A percentile compares a stretch with the other conserved stretches of the same genome.
Conservation (phyloP, 352 stramenopile species). For the Pythium dissimile region DNA sequence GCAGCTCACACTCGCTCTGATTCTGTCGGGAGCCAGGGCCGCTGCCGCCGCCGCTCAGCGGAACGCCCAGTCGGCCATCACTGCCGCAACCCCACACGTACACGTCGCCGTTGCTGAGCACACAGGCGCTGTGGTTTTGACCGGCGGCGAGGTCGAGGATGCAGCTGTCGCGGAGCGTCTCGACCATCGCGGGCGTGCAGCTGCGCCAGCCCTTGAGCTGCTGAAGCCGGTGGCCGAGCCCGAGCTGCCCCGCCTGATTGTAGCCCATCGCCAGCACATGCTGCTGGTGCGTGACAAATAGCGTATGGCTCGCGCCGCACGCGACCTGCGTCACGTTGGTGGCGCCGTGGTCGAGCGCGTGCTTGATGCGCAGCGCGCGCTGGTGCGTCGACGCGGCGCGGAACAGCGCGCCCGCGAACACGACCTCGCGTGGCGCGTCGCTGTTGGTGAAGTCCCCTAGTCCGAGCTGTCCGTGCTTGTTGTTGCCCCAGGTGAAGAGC, state of each 20-base stretch:
- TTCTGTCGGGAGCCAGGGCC: not conserved
- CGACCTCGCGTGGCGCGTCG: constrained; percentile 44
- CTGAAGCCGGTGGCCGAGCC: constrained; percentile 59
- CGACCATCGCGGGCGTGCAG: constrained; percentile 48
- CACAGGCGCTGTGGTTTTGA: constrained; percentile 70
- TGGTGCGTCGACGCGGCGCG: constrained; percentile 33
- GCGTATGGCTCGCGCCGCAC: constrained; percentile 65
- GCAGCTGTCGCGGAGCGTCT: constrained; percentile 45
- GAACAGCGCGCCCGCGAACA: constrained; percentile 40
- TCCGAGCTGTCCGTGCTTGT: constrained; percentile 71
- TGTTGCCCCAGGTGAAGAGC: constrained; percentile 74
- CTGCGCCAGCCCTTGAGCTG: constrained; percentile 65
- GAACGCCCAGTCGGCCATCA: constrained; percentile 56
- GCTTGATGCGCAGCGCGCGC: constrained; percentile 51
- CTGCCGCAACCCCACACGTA: constrained; percentile 75
- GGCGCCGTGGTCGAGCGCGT: constrained; percentile 37
- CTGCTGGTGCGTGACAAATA: constrained; percentile 76
- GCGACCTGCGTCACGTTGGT: constrained; percentile 66
- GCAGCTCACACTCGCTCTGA: constrained; percentile 32
- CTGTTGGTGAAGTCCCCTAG: constrained; percentile 49
- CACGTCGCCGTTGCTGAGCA: constrained; percentile 67
- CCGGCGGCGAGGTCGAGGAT: constrained; percentile 68
- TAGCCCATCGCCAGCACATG: constrained; percentile 75
- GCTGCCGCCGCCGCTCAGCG: not conserved
- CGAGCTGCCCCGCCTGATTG: constrained; percentile 75